Percentiles rank a stretch among this genome's conserved stretches.
Conservation (phyloP, 2,329 filamentous ascomycete genomes). For the Domatiomyces catenatus region DNA sequence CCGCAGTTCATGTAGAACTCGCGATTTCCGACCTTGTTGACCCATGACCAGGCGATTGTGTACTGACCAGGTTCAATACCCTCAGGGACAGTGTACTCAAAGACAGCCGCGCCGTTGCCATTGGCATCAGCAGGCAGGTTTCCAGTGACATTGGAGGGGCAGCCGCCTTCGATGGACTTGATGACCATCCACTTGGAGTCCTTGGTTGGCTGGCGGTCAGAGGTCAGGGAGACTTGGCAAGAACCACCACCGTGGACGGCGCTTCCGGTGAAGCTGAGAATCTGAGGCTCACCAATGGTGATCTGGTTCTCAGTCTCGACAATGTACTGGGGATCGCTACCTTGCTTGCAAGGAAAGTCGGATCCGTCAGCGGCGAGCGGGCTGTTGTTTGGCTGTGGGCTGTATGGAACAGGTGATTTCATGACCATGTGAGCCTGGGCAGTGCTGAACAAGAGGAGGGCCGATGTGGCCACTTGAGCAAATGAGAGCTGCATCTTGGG, state of each 20-base stretch:
- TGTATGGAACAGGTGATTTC: slow-evolving; percentile 50
- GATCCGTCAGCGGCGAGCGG: slow-evolving; percentile 47
- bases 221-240: slow-evolving; percentile 77
- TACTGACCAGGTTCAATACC: slow-evolving; percentile 61
- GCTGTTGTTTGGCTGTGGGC: slow-evolving; percentile 38
- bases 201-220: slow-evolving; percentile 53
- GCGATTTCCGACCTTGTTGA: slow-evolving; percentile 80
- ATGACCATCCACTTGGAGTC: slow-evolving; percentile 73
- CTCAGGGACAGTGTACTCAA: slow-evolving; percentile 55
- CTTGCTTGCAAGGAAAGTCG: slow-evolving; percentile 72
- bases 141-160: slow-evolving; percentile 47
- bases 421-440: slow-evolving; percentile 66
- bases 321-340: slow-evolving; percentile 19
- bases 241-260: slow-evolving; percentile 83
- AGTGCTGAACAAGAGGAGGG: slow-evolving; percentile 40
- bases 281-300: slow-evolving; percentile 45
- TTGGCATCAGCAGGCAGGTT: slow-evolving; percentile 41
- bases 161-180: slow-evolving; percentile 73
- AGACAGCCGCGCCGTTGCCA: slow-evolving; percentile 38
- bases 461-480: slow-evolving; percentile 21
- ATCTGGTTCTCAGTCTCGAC: slow-evolving; percentile 37
- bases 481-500: slow-evolving; percentile 6
- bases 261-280: slow-evolving; percentile 50
- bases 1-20: slow-evolving; percentile 99
- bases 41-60: slow-evolving; percentile 83